phyloP scores from a whole-genome alignment of 495 filamentous ascomycete genomes.

The Xylaria curta region DNA sequence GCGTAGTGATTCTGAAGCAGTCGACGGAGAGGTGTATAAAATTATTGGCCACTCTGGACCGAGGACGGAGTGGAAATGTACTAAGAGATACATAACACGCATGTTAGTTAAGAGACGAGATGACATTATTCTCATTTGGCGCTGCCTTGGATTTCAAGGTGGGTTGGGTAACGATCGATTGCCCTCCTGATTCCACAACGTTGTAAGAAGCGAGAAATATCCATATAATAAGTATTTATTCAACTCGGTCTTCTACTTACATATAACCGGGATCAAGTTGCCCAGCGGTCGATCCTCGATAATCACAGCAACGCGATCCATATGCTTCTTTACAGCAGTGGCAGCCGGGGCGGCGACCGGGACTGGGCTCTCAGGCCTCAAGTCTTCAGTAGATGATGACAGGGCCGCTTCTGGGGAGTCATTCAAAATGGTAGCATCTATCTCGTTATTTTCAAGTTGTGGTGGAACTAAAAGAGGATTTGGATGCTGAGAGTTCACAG shows the following conservation, averaged over 20 bases:
- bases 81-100: background rate
- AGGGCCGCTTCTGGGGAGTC: background rate
- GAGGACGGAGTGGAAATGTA: conserved; percentile 42
- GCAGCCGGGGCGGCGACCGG: background rate
- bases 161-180: background rate
- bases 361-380: background rate
- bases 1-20: conserved; percentile 14
- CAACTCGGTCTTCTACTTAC: conserved; percentile 6
- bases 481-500: background rate
- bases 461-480: background rate
- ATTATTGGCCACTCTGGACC: conserved; percentile 40
- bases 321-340: background rate
- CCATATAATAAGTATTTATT: no score
- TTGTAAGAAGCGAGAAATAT: background rate
- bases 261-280: conserved; percentile 31
- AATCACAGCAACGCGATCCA: conserved; percentile 29
- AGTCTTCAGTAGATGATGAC: background rate
- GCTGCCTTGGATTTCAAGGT: background rate
- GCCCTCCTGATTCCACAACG: background rate
- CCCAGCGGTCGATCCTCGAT: conserved; percentile 28
- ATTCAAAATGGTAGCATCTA: background rate
- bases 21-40: background rate
- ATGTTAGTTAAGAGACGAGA: background rate
- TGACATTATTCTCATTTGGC: background rate
- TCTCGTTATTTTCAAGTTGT: background rate